Evolutionary conservation across 225 moss, liverwort and hornwort genomes (phyloP), one percentile per base, ranked within the genome.

Genomic region (Straminergon stramineum): DNA sequence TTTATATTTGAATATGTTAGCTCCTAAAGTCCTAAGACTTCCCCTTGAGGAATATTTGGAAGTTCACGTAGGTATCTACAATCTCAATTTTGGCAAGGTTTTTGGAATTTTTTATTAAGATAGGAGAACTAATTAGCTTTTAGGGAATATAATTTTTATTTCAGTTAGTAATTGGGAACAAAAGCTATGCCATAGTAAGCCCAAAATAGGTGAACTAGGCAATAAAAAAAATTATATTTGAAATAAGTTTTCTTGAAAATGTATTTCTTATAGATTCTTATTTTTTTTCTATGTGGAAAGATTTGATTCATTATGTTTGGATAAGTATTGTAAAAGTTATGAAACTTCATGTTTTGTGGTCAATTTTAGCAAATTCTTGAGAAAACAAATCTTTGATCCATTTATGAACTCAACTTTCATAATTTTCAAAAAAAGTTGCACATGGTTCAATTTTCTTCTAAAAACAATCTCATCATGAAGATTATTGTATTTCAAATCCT

Each of bases 31-130:
- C 18, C 18, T 18, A 66, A 17, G 65, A 5, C 0, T 66, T 0
- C 10, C 10, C 10, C 1, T 15, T 1, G 1, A 2, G 13, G 7
- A 1, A 39, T 0, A 39, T 2, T 70, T 23, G 14, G 21, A 22
- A 2, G 10, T 70, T 70, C 0, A 1, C 15, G 0, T 0, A 15
- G 2, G 26, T 41, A 15, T 2, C 26, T 41, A 26, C 1, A 2
- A 41, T 41, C 26, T 41, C 8, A 41, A 41, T 41, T 41, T 23
- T 15, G 15, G 1, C 8, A 71, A 41, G 8, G 14, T 13, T 7
- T 41, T 24, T 23, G 12, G 23, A 70, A 0, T 0, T 70, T 24
- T 14, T 39, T 41, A 41, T 41, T 13, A 22, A 41, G 0, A 2
- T 26, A 8, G 9, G 0, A 41, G 41, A 41, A 7, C 7, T 26